Evolutionary conservation across 164 flowering plant genomes (phyloP).

Genomic region (Piper longum): DNA sequence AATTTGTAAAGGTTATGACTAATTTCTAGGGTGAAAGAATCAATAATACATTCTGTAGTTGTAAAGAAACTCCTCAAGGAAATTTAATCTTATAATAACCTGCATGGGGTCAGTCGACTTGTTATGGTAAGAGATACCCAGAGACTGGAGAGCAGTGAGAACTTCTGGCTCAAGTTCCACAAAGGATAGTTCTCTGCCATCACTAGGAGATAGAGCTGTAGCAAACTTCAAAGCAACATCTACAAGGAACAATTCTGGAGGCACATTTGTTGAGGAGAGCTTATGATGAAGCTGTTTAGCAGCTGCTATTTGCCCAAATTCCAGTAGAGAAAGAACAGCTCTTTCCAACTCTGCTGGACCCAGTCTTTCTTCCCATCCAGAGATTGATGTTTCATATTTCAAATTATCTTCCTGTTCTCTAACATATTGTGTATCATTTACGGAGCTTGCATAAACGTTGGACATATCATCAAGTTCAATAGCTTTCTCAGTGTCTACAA

Average conservation of each 20-base stretch:
- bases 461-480: slow-evolving; percentile 40
- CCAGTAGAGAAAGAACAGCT: slow-evolving; percentile 89
- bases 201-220: slow-evolving; percentile 37
- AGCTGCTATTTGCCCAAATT: slow-evolving; percentile 92
- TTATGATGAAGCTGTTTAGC: slow-evolving; percentile 93
- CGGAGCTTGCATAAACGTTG: slow-evolving; percentile 11
- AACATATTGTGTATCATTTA: slow-evolving; percentile 20
- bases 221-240: slow-evolving; percentile 87
- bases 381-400: slow-evolving; percentile 45
- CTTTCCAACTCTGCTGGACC: slow-evolving; percentile 84
- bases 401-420: slow-evolving; percentile 43
- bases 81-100: slow-evolving; percentile 22
- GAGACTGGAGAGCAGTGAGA: slow-evolving; percentile 40
- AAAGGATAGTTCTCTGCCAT: slow-evolving; percentile 18
- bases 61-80: neutral
- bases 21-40: neutral
- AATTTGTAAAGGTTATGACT: too few species aligned
- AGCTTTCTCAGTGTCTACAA: slow-evolving; percentile 44
- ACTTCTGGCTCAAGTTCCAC: slow-evolving; percentile 54
- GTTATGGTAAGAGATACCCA: slow-evolving; percentile 24
- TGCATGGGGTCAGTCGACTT: slow-evolving; percentile 40
- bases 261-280: slow-evolving; percentile 61
- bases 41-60: too few species aligned
- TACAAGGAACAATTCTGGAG: slow-evolving; percentile 59
- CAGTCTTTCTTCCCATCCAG: slow-evolving; percentile 94